Conservation (phyloP, 116 monocot species). For the Posidonia oceanica region DNA sequence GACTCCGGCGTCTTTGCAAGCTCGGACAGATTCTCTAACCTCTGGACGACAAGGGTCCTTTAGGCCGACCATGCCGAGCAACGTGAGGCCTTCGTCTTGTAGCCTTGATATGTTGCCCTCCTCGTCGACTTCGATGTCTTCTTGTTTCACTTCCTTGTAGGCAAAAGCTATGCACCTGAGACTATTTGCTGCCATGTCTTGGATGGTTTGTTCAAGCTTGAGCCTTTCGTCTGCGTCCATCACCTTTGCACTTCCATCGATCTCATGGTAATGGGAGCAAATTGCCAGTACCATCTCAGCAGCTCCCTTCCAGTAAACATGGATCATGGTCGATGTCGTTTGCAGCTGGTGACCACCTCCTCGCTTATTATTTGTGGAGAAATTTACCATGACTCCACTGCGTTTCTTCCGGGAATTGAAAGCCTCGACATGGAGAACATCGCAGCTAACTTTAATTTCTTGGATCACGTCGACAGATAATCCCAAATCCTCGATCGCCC, state of each 20-base stretch:
- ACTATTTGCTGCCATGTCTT: constrained; percentile 29
- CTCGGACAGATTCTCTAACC: constrained; percentile 47
- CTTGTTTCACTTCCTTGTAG: constrained; percentile 8
- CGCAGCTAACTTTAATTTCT: neutral
- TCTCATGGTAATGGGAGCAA: constrained; percentile 9
- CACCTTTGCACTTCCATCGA: constrained; percentile 4
- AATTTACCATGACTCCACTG: constrained; percentile 28
- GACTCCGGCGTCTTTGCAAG: constrained; percentile 58
- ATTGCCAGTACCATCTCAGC: constrained; percentile 20
- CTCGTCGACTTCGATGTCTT: neutral
- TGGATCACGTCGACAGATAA: neutral
- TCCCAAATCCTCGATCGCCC: constrained; percentile 54
- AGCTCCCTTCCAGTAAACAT: constrained; percentile 18
- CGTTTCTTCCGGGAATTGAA: constrained; percentile 42
- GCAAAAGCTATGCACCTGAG: constrained; percentile 49
- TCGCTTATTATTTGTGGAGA: neutral
- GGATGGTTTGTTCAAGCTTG: constrained; percentile 21
- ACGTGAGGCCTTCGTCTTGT: constrained; percentile 20
- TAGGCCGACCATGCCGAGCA: constrained; percentile 36
- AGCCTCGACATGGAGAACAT: constrained; percentile 15
- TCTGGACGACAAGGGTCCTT: constrained; percentile 84
- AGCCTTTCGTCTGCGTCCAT: constrained; percentile 2
- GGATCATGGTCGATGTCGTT: neutral
- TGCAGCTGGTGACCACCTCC: too few relatives aligned
- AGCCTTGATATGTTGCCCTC: constrained; percentile 8